Evolutionary conservation across 345 rosid genomes (phyloP), one percentile per base, ranked within the genome.

Genomic region (Syzygium jambos): DNA sequence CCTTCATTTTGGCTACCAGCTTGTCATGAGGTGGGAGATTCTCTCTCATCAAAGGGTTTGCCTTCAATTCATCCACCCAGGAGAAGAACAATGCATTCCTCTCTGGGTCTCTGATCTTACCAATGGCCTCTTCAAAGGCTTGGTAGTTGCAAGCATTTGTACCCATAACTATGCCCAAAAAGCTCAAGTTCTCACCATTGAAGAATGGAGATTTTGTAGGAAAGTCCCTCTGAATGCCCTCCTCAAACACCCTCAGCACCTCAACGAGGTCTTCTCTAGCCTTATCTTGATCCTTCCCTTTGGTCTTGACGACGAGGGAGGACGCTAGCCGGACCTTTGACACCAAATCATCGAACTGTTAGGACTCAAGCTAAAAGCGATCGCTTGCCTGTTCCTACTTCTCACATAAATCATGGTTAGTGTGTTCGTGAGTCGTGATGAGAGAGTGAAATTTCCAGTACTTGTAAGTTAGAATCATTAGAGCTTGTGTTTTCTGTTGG

Each of bases 41-140:
- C 41, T 91, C 84, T n/a, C 87, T 85, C 53, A 89, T 11, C 73
- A 89, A 68, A 41, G 88, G 89, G 68, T 56, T 83, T 25, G 78
- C 61, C 16, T 83, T 86, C 6, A 89, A 63, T 46, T 83, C 88
- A 61, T 84, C 80, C 15, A 68, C 46, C 92, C 87, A 87, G 8
- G 87, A 78, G 89, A 86, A 86, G 86, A 87, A 87, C 38, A 27
- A 23, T 25, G 86, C 83, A 29, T 78, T 86, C 34, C 83, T 85
- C 15, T 21, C 21, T 5, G 56, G 77, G 21, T 73, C 22, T 16
- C 38, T 19, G 53, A 68, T 78, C 52, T 80, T 61, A 34, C 52
- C 85, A 16, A 52, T 63, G 14, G 73, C 90, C 61, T 87, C 90
- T 30, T 89, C 85, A 27, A 85, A 84, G 53, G 92, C 90, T 85